phyloP scores from a whole-genome alignment of 2,329 filamentous ascomycete species.

The Fusarium torreyae region DNA sequence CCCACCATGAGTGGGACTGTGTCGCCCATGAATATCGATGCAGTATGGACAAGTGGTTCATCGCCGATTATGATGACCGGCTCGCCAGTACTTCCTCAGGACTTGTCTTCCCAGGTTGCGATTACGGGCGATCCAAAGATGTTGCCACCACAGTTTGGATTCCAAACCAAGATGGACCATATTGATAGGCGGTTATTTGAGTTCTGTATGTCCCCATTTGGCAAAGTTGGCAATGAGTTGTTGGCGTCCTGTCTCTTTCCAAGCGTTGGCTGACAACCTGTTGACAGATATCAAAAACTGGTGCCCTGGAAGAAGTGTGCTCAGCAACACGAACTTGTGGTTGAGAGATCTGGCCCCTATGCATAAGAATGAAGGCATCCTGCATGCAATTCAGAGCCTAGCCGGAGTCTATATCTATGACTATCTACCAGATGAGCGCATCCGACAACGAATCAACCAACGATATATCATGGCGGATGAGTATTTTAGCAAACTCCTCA shows the following conservation, averaged over 20 bases:
- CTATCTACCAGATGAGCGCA: constrained; percentile 54
- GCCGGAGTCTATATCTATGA: constrained; percentile 61
- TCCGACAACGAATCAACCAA: constrained; percentile 54
- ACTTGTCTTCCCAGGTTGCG: constrained; percentile 19
- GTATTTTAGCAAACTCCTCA: constrained; percentile 52
- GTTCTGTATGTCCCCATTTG: constrained; percentile 53
- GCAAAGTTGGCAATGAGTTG: not conserved
- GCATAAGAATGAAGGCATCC: constrained; percentile 55
- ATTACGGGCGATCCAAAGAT: constrained; percentile 43
- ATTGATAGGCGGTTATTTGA: constrained; percentile 54
- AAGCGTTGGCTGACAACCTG: constrained; percentile 14
- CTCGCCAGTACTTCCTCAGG: constrained; percentile 23
- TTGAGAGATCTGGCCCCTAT: constrained; percentile 59
- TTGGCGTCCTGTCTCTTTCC: not conserved
- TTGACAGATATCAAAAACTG: constrained; percentile 56
- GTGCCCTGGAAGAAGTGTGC: constrained; percentile 59
- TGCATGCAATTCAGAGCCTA: constrained; percentile 58
- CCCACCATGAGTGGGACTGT: constrained; percentile 5
- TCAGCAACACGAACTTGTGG: constrained; percentile 58
- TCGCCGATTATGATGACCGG: constrained; percentile 20
- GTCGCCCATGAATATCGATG: constrained; percentile 27
- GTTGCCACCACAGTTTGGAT: constrained; percentile 53
- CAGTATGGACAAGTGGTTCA: constrained; percentile 21
- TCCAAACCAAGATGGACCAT: constrained; percentile 53
- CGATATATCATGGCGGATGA: constrained; percentile 52